Evolutionary conservation across 1,139 yeast species (phyloP).

Genomic region (Geotrichum carabidarum): DNA sequence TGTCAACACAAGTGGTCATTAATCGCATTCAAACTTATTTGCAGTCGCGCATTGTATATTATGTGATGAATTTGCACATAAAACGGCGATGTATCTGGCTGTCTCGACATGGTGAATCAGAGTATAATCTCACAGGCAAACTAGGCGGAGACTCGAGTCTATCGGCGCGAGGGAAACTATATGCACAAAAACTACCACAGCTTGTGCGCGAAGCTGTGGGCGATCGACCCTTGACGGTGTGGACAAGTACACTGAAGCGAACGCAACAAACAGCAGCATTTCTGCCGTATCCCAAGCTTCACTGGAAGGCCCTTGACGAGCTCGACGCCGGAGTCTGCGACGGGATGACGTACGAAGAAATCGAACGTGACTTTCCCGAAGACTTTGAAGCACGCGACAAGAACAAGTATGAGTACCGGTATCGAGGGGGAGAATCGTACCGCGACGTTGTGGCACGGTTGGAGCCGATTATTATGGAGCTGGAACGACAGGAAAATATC

Average conservation of each 20-base stretch:
- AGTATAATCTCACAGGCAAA: conserved; percentile 86
- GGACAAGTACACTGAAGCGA: conserved; percentile 91
- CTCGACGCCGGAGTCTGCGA: conserved; percentile 98
- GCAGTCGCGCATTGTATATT: conserved; percentile 89
- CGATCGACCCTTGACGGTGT: conserved; percentile 75
- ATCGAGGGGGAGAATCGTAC: conserved; percentile 95
- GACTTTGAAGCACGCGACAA: conserved; percentile 95
- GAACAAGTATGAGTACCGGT: conserved; percentile 90
- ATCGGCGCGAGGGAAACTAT: conserved; percentile 78
- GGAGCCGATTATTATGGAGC: conserved; percentile 96
- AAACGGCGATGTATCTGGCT: conserved; percentile 90
- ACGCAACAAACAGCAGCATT: conserved; percentile 90
- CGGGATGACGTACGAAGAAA: conserved; percentile 86
- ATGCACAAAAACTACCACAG: conserved; percentile 77
- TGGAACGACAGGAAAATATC: conserved; percentile 93
- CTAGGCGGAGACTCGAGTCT: conserved; percentile 93
- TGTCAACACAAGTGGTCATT: conserved; percentile 79
- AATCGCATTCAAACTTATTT: conserved; percentile 83
- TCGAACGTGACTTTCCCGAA: conserved; percentile 78
- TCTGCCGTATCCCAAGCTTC: conserved; percentile 75
- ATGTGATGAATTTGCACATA: conserved; percentile 90
- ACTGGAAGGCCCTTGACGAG: conserved; percentile 96
- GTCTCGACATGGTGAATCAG: conserved; percentile 92
- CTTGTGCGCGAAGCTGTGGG: conserved; percentile 71
- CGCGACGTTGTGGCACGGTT: conserved; percentile 89